Evolutionary conservation across 352 stramenopile species (phyloP).

Genomic region (Phytophthora parvispora): DNA sequence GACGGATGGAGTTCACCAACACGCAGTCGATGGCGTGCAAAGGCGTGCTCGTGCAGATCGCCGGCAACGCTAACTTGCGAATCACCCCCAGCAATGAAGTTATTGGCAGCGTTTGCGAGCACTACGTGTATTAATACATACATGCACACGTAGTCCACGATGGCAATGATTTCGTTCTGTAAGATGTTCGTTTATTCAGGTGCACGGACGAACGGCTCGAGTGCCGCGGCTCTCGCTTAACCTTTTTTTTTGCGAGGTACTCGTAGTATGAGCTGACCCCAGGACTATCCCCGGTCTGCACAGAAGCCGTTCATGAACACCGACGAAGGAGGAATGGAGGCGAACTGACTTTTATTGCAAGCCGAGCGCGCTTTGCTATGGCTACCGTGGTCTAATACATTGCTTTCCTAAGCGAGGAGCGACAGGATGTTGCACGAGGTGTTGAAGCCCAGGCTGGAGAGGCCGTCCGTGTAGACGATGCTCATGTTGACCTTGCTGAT

Average conservation of each 20-base stretch:
- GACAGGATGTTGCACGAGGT: conserved; percentile 47
- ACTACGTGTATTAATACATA: no score
- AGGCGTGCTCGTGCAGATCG: background rate
- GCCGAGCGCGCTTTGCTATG: conserved; percentile 13
- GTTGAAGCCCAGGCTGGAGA: conserved; percentile 49
- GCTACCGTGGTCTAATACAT: conserved; percentile 29
- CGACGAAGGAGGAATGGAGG: conserved; percentile 9
- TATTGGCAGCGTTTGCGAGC: no score
- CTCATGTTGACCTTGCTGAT: conserved; percentile 65
- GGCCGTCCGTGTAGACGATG: conserved; percentile 67
- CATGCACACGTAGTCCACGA: no score
- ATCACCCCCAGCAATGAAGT: no score
- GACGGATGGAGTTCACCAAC: conserved; percentile 23
- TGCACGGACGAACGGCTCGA: background rate
- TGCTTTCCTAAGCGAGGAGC: conserved; percentile 29
- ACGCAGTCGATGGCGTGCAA: conserved; percentile 2
- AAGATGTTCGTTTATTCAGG: no score
- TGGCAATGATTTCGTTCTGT: no score
- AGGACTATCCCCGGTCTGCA: background rate
- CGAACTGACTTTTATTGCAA: conserved; percentile 32
- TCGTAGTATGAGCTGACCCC: background rate
- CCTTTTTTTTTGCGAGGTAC: no score
- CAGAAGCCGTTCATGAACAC: background rate
- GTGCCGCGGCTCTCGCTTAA: no score
- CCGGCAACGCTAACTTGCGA: background rate